Percentiles rank a stretch among this genome's conserved stretches.
These are phyloP conservation scores for Stipa capillata DNA, from an alignment of 176 grass and related monocot genomes.

Conservation along the genomic window DNA sequence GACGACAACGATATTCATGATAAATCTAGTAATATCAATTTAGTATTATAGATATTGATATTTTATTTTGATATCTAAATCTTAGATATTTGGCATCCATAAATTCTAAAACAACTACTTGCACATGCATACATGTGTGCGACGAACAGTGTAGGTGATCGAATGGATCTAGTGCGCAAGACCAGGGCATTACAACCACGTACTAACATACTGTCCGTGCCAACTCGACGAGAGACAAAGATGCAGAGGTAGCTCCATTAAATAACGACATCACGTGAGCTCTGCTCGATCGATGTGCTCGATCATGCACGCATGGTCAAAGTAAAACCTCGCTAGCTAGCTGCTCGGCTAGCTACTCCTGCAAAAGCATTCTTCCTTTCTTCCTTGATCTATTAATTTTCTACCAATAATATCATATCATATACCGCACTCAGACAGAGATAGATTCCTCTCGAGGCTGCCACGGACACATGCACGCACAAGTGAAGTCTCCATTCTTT, in stretches of 20 bases:
- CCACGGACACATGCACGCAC: slow-evolving; percentile 5
- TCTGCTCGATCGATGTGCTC: neutral
- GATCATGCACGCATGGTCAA: neutral
- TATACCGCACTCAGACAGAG: neutral
- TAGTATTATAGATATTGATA: too few relatives aligned
- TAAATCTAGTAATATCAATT: too few relatives aligned
- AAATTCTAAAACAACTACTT: too few relatives aligned
- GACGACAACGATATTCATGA: too few relatives aligned
- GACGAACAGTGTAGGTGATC: too few relatives aligned
- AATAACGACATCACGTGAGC: slow-evolving; percentile 22
- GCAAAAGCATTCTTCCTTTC: neutral
- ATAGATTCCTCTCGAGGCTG: slow-evolving; percentile 39
- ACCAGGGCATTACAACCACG: neutral
- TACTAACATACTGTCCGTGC: neutral
- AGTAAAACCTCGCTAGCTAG: neutral
- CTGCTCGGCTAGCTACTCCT: neutral
- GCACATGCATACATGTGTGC: too few relatives aligned
- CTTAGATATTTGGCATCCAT: too few relatives aligned
- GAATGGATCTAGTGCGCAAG: neutral
- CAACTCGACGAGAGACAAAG: slow-evolving; percentile 11
- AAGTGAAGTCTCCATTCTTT: slow-evolving; percentile 24
- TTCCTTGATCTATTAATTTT: neutral
- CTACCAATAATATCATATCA: neutral
- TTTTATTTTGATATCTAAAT: too few relatives aligned
- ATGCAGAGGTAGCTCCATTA: neutral